Base-by-base conservation (phyloP, 2,329 filamentous ascomycete genomes). In the Monilinia fructigena region DNA sequence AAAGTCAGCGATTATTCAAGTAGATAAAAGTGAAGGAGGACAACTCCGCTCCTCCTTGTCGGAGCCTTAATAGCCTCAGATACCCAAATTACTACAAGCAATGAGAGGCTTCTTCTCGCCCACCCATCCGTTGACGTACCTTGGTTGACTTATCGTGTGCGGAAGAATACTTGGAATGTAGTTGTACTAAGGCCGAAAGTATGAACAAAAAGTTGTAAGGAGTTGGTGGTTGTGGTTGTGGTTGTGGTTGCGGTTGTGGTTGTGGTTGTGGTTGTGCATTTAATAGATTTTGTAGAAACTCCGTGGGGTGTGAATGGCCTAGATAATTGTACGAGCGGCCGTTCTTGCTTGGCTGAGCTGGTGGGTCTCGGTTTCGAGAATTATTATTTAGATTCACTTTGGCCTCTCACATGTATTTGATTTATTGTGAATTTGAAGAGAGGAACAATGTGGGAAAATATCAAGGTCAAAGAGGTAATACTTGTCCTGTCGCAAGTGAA, bases 251-350 rank as follows among this genome's bases (percentile, higher is more conserved):
- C 63, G 31, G n/a, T 16, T 40, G 53, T 52, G n/a, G 12, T 48
- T 11, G n/a, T 35, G 28, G 12, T 48, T 59, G 16, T 54, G 31
- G n/a, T n/a, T 40, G 53, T 60, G 18, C 26, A 31, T 42, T 23
- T 45, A 20, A 59, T 45, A 53, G 47, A 45, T 65, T 60, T 60
- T 65, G 63, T 60, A 53, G 45, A 38, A 65, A 53, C 47, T 42
- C 63, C 63, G 54, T 52, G 63, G 63, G 63, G 63, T 60, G 53
- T 31, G 47, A 48, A 59, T n/a, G 45, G 63, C n/a, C 31, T 45
- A 31, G 45, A 50, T 60, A 45, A 35, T 20, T 50, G 45, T 50
- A 38, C 48, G 58, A 50, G 50, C n/a, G 45, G 28, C 47, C 20
- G 16, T 20, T 31, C 42, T 59, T 48, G 45, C 45, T 50, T 38